Percentiles rank a stretch among this genome's conserved stretches.
Conservation (phyloP, 2,329 filamentous ascomycete species). For the Aspergillus cejpii region DNA sequence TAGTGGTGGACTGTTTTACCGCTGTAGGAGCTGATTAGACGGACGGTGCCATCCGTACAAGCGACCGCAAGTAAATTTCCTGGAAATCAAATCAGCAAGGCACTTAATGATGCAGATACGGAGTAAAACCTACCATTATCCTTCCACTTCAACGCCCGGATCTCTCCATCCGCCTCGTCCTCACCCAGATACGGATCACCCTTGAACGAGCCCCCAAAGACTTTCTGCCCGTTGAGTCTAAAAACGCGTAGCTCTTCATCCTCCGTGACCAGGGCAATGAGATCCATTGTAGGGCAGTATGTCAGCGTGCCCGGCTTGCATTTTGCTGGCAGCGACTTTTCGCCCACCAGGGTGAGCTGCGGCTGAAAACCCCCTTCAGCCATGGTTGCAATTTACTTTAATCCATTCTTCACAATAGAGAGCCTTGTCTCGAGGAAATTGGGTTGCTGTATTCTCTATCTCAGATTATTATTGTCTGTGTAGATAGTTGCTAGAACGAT, state of each 20-base stretch:
- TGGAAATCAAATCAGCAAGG: constrained; percentile 7
- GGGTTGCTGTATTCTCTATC: not conserved
- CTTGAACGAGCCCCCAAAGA: constrained; percentile 48
- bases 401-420: constrained; percentile 19
- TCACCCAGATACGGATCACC: constrained; percentile 37
- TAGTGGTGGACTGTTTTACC: constrained; percentile 75
- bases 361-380: constrained; percentile 21
- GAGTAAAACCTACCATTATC: constrained; percentile 51
- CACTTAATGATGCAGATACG: not conserved
- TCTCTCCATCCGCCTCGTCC: constrained; percentile 38
- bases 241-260: constrained; percentile 67
- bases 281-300: constrained; percentile 78
- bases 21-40: constrained; percentile 70
- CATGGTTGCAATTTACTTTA: constrained; percentile 17
- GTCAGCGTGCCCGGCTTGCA: constrained; percentile 50
- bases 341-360: constrained; percentile 36
- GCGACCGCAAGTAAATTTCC: constrained; percentile 69
- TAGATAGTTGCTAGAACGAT: constrained; percentile 5
- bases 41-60: constrained; percentile 73
- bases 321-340: constrained; percentile 38
- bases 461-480: constrained; percentile 5
- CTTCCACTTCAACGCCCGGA: constrained; percentile 56
- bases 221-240: constrained; percentile 67
- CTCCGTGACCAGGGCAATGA: constrained; percentile 64
- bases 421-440: not conserved